Evolutionary conservation across 305 asterid genomes (phyloP).

Genomic region (Rubia tinctorum): DNA sequence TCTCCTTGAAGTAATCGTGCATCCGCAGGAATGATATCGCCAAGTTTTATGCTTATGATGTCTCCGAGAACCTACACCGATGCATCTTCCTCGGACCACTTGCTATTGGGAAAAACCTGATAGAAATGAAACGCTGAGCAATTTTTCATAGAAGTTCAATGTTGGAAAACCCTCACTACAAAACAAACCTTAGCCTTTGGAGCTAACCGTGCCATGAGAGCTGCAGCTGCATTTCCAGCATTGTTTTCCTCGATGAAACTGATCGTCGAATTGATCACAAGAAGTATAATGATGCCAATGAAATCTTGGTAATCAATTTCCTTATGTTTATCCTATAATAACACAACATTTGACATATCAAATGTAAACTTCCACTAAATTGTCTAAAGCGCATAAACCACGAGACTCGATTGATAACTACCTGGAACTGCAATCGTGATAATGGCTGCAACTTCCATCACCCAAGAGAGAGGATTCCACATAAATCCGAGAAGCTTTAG

Average conservation of each 20-base stretch:
- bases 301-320: slow-evolving; percentile 48
- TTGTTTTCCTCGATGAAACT: slow-evolving; percentile 64
- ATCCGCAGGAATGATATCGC: slow-evolving; percentile 76
- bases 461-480: slow-evolving; percentile 75
- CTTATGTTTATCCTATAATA: slow-evolving; percentile 31
- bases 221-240: slow-evolving; percentile 71
- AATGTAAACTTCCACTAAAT: not conserved
- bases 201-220: slow-evolving; percentile 67
- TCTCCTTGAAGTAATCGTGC: slow-evolving; percentile 67
- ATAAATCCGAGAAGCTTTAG: slow-evolving; percentile 11
- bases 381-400: not conserved
- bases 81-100: slow-evolving; percentile 69
- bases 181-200: slow-evolving; percentile 59
- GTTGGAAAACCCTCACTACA: not conserved
- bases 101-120: slow-evolving; percentile 55
- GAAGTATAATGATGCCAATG: slow-evolving; percentile 46
- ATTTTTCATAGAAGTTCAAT: not conserved
- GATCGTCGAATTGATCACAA: slow-evolving; percentile 51
- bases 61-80: slow-evolving; percentile 63
- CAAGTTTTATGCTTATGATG: slow-evolving; percentile 55
- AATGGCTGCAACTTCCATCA: slow-evolving; percentile 65
- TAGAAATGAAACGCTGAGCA: not conserved
- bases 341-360: not conserved
- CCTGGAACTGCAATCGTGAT: slow-evolving; percentile 58
- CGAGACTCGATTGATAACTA: slow-evolving; percentile 12